Conservation (phyloP, 768 basidiomycete species). For the Tephrocybe sp. region DNA sequence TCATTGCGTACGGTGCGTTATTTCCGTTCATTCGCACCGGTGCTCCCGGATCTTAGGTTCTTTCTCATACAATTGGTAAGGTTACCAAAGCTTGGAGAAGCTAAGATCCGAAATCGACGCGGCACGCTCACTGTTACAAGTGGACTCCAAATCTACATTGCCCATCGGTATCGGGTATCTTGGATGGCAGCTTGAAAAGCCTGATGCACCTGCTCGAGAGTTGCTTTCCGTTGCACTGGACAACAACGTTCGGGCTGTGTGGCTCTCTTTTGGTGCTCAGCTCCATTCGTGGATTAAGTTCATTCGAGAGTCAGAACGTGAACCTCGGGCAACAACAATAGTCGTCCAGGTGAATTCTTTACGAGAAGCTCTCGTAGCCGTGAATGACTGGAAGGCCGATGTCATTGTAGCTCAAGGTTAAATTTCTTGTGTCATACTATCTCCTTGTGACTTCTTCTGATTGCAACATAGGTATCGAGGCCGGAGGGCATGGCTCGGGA, state of each 20-base stretch:
- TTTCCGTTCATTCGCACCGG: slow-evolving; percentile 2
- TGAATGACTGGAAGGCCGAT: slow-evolving; percentile 70
- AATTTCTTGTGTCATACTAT: slow-evolving; percentile 5
- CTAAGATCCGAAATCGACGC: slow-evolving; percentile 52
- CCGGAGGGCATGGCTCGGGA: slow-evolving; percentile 73
- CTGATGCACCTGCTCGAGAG: slow-evolving; percentile 34
- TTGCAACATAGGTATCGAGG: slow-evolving; percentile 60
- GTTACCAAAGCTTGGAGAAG: slow-evolving; percentile 43
- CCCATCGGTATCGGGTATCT: slow-evolving; percentile 78
- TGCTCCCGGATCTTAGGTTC: neutral
- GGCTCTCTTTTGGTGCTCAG: slow-evolving; percentile 72
- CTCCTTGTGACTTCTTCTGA: slow-evolving; percentile 4
- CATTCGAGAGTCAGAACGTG: slow-evolving; percentile 54
- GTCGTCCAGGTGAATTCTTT: slow-evolving; percentile 67
- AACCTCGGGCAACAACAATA: slow-evolving; percentile 46
- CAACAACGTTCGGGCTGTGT: slow-evolving; percentile 60
- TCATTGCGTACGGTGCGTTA: slow-evolving; percentile 59
- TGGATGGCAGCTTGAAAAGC: slow-evolving; percentile 66
- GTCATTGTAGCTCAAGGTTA: slow-evolving; percentile 78
- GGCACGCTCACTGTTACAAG: slow-evolving; percentile 45
- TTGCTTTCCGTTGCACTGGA: slow-evolving; percentile 53
- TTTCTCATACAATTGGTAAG: slow-evolving; percentile 29
- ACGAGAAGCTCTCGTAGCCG: slow-evolving; percentile 57
- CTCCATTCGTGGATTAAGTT: slow-evolving; percentile 59
- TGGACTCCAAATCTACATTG: slow-evolving; percentile 34